Evolutionary conservation across 2,329 filamentous ascomycete species (phyloP), one percentile per base, ranked within the genome.

Genomic region (Fusarium staphyleae): DNA sequence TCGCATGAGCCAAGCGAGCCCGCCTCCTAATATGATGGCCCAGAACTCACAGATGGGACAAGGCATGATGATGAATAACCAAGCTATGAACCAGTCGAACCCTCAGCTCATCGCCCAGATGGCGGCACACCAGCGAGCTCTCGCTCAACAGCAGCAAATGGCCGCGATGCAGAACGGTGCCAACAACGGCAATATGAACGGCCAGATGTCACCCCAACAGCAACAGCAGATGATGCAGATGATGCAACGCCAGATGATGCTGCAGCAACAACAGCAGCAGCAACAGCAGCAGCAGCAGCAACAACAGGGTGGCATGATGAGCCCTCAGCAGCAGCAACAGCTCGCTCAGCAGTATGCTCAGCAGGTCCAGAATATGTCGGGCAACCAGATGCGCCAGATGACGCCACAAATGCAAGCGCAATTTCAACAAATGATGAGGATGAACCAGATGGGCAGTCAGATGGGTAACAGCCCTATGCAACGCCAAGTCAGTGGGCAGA

Each of bases 1-100:
- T 37, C 81, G 84, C 50, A 85, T 87, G 80, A 78, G 74, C 24
- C 85, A 88, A 69, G 81, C 79, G 19, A 88, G 85, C 66, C 84
- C 86, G 15, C 80, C 84, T 37, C 82, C 84, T 36, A 77, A 75
- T 32, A 82, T 83, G 76, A 82, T 87, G 78, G 75, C 80, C 1
- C 81, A 84, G 49, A 78, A 77, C 55, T 81, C 81, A 52, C 81
- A 83, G 63, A 79, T 84, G 72, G 77, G 78, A 16, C 66, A 72
- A 26, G 65, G 60, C 44, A 79, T 84, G 72, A 78, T 84, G 70
- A 81, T 85, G 75, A 77, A 78, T 52, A 77, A 77, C 55, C 80
- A 77, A 30, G 66, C 72, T 34, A 74, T 79, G 66, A 72, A 70
- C 37, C 72, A 70, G 39, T 63, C 67, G 16, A 77, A 75, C 36